Base-by-base conservation (phyloP, 2,329 filamentous ascomycete genomes). In the Thielaviopsis populi region DNA sequence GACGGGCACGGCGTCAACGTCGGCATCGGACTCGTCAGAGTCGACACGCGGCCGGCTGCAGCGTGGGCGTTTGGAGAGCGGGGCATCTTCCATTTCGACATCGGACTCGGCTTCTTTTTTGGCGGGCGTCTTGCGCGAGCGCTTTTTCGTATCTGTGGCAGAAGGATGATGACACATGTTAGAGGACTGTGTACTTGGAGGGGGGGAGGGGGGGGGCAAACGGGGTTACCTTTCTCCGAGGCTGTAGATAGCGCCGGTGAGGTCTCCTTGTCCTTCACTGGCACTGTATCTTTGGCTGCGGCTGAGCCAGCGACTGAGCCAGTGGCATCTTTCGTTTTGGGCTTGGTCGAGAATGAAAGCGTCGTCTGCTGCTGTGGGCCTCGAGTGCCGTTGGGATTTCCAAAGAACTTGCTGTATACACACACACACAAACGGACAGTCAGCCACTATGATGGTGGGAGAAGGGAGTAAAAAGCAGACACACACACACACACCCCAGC, bases 371-470 rank as follows among this genome's bases (percentile, higher is more conserved):
- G 87, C 43, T 81, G 79, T 13, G 83, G 82, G 19, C 81, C 68
- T 4, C 68, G 48, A 8, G 76, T 0, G 80, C 74, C 68, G 80
- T 81, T 4, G 83, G 85, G 69, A 83, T 83, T 80, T 22, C 83
- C 83, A 72, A 96, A 95, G 76, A 96, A 96, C 73, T 92, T 94
- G 67, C 92, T 97, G 61, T 17, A n/a, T 1, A 8, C n/a, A 15
- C 8, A 8, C n/a, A 15, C 8, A 43, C 3, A 33, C 30, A 33
- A 7, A 33, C 30, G 30, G 30, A 33, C 7, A 3, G 30, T 43
- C 37, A 54, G 46, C 19, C 27, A 59, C 30, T 15, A 3, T n/a
- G n/a, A n/a, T n/a, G n/a, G n/a, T n/a, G n/a, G n/a, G n/a, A n/a
- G n/a, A 19, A 46, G 17, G 17, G 33, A 50, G 17, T 30, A 50